Percentiles rank a stretch among this genome's conserved stretches.
Conservation (phyloP, 2,329 filamentous ascomycete genomes). For the Immersiporthe knoxdaviesiana region DNA sequence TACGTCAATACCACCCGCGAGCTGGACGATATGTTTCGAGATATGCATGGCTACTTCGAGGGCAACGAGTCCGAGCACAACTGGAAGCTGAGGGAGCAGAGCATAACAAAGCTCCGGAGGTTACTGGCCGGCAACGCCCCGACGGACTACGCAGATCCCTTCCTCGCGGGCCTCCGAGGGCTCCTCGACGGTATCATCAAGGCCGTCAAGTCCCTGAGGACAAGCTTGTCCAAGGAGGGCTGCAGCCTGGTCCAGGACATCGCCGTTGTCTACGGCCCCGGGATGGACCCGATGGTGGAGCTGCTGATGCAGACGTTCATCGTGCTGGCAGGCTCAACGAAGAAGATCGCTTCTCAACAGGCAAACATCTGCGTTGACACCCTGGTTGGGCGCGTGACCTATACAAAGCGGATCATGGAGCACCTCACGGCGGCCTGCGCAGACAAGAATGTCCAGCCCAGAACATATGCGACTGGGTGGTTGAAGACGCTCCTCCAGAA, state of each 20-base stretch:
- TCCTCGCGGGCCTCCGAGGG: conserved; percentile 70
- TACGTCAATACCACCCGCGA: conserved; percentile 85
- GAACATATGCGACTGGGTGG: conserved; percentile 80
- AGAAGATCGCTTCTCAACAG: conserved; percentile 87
- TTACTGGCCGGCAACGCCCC: conserved; percentile 84
- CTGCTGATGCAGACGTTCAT: conserved; percentile 86
- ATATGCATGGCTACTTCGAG: conserved; percentile 82
- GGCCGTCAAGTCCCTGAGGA: conserved; percentile 78
- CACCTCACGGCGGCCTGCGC: conserved; percentile 81
- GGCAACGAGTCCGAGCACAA: conserved; percentile 89
- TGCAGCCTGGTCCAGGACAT: conserved; percentile 85
- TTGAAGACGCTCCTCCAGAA: conserved; percentile 79
- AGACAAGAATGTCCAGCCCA: conserved; percentile 91
- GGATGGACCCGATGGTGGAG: conserved; percentile 86
- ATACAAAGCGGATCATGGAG: conserved; percentile 79
- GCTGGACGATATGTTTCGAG: conserved; percentile 82
- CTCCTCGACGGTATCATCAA: conserved; percentile 90
- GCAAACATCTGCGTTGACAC: conserved; percentile 81
- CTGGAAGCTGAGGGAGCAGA: conserved; percentile 86
- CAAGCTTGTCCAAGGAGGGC: conserved; percentile 86
- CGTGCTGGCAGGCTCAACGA: conserved; percentile 86
- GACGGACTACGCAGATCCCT: conserved; percentile 73
- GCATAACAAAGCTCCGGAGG: conserved; percentile 73
- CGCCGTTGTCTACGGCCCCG: conserved; percentile 73
- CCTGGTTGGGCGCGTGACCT: conserved; percentile 79